A percentile compares a stretch with the other conserved stretches of the same genome.
Conservation (phyloP, 169 alveolate species). For the Cryptosporidium baileyi region DNA sequence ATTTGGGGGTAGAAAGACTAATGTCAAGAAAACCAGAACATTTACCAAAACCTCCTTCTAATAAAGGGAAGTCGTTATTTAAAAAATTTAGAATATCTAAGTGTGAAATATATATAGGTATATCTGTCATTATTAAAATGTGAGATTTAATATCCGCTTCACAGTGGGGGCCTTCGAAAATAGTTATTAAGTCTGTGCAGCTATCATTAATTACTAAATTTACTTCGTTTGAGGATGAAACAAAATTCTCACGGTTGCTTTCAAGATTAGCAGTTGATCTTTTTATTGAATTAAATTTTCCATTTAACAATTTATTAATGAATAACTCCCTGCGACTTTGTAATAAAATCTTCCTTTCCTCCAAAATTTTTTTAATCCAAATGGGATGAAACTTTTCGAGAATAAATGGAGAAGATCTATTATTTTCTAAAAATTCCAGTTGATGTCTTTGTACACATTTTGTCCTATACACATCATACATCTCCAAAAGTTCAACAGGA, state of each 20-base stretch:
- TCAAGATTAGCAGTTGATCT: neutral
- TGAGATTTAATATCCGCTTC: conserved; percentile 15
- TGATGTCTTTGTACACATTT: conserved; percentile 33
- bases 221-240: neutral
- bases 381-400: conserved; percentile 62
- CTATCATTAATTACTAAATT: neutral
- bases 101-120: conserved; percentile 32
- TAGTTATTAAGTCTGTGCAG: neutral
- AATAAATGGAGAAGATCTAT: conserved; percentile 21
- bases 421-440: conserved; percentile 15
- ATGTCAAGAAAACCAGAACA: conserved; percentile 35
- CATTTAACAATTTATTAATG: neutral
- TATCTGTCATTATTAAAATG: conserved; percentile 14
- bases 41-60: conserved; percentile 21
- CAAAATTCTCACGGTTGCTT: neutral
- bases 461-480: conserved; percentile 51
- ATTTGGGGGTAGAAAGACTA: conserved; percentile 42
- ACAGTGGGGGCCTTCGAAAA: neutral
- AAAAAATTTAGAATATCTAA: conserved; percentile 27
- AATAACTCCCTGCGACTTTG: conserved; percentile 15
- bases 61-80: conserved; percentile 17
- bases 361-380: conserved; percentile 41
- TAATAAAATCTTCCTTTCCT: conserved; percentile 2
- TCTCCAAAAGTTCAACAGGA: conserved; percentile 53
- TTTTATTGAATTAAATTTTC: neutral